Base-by-base conservation (phyloP, 164 flowering plant species). In the Litsea cubeba region DNA sequence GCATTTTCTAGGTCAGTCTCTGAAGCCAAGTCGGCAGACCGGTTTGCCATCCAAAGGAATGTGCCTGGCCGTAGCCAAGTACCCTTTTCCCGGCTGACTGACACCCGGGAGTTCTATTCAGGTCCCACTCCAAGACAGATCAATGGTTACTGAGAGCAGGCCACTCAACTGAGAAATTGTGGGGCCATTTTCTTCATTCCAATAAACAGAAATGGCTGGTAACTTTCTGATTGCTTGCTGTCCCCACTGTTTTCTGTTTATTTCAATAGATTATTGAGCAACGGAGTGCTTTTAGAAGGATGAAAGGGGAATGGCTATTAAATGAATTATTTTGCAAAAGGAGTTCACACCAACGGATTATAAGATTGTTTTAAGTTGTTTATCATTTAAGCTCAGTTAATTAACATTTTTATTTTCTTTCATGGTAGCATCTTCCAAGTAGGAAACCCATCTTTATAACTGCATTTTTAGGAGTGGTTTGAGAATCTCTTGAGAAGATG, bases 1-100 rank as follows among this genome's bases (percentile, higher is more conserved):
- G 87, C 95, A 64, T 91, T 89, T 76, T 93, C 97, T 15, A 85
- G 77, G 71, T 83, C 97, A 20, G 77, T 81, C 30, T 87, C 92
- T 15, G 87, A 81, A 73, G 83, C 85, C 10, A 80, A 84, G 46
- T 23, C 71, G 32, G 65, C 82, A 32, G 92, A 87, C 65, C 83
- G 75, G 10, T 25, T 83, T 30, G 68, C 89, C 54, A 83, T 80
- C 65, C 86, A 79, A 72, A 87, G 83, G 77, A 82, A 81, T 71
- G 62, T 80, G 72, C 83, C 91, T 51, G 80, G 83, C 51, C 87
- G 85, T 35, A 72, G 77, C 26, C 88, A 84, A 72, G 65, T 91
- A 46, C 97, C 97, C 14, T 95, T 94, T 77, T 93, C 99, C 17
- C 85, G 84, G 10, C 72, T 81, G 62, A 79, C 81, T 2, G 84